Conservation (phyloP, 2,329 filamentous ascomycete genomes). For the Apiospora marii region DNA sequence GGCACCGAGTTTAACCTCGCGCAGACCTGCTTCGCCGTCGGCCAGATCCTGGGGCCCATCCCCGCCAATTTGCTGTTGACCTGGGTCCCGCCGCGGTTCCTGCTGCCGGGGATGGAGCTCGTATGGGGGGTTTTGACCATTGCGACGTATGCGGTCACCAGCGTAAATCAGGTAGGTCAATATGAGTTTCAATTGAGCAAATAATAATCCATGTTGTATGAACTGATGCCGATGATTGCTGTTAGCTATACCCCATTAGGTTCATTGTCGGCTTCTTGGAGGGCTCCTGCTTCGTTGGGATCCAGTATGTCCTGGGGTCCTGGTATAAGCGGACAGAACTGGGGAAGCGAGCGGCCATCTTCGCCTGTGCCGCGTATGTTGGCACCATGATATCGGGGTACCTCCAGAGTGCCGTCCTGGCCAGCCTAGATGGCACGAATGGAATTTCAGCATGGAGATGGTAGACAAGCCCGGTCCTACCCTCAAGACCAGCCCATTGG, state of each 20-base stretch:
- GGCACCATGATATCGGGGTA: conserved; percentile 68
- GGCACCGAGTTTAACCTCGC: conserved; percentile 33
- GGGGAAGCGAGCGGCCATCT: conserved; percentile 69
- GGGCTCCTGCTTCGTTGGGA: conserved; percentile 54
- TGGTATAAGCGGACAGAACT: conserved; percentile 70
- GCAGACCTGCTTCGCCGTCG: conserved; percentile 30
- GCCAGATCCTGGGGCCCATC: conserved; percentile 34
- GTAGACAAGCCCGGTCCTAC: conserved; percentile 35
- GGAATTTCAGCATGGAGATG: conserved; percentile 61
- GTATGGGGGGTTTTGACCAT: conserved; percentile 36
- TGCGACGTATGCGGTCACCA: conserved; percentile 31
- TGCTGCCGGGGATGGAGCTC: conserved; percentile 54
- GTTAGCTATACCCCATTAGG: conserved; percentile 47
- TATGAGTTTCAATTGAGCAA: no score
- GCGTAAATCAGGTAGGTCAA: conserved; percentile 31
- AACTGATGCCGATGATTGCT: background rate
- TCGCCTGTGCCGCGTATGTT: conserved; percentile 66
- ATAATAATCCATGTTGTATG: no score
- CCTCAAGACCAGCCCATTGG: background rate
- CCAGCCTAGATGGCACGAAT: conserved; percentile 49
- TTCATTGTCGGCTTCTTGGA: conserved; percentile 55
- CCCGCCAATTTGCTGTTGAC: conserved; percentile 34
- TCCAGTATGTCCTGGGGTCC: conserved; percentile 59
- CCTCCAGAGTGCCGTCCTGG: conserved; percentile 56
- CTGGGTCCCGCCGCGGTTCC: conserved; percentile 53